A percentile compares a stretch with the other conserved stretches of the same genome.
These are phyloP conservation scores for Huiozyma naganishii DNA, from an alignment of 805 yeast species.

Conservation along the genomic window DNA sequence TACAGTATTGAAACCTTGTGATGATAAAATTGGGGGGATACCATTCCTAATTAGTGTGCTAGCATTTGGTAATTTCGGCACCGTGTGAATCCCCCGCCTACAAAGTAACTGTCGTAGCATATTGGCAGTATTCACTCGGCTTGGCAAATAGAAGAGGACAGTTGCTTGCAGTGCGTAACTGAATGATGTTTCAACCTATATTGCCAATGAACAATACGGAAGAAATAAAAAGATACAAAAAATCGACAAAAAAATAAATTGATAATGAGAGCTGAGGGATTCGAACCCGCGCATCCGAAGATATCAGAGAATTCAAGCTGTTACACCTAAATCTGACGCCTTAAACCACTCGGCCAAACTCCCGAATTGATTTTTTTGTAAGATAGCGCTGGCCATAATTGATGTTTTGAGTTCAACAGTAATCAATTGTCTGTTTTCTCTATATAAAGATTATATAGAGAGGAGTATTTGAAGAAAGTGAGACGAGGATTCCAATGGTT, in stretches of 20 bases:
- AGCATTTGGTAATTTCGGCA: constrained; percentile 20
- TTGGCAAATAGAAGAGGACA: too few species aligned
- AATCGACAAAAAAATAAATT: constrained; percentile 6
- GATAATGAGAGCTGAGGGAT: constrained; percentile 32
- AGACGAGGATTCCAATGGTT: too few species aligned
- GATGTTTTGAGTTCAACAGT: background rate
- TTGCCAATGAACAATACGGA: too few species aligned
- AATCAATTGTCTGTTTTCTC: background rate
- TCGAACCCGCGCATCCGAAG: constrained; percentile 38
- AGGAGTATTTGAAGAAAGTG: background rate
- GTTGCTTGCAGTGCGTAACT: too few species aligned
- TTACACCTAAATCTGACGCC: constrained; percentile 35
- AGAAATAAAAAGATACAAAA: background rate
- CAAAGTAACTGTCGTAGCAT: constrained; percentile 14
- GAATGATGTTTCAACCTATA: too few species aligned
- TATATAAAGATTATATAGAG: background rate
- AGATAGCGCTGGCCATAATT: background rate
- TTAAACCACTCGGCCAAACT: constrained; percentile 37
- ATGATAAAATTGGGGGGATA: constrained; percentile 22
- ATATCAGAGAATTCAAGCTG: constrained; percentile 30
- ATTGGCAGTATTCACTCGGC: background rate
- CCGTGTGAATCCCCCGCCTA: constrained; percentile 24
- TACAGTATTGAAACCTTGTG: constrained; percentile 53
- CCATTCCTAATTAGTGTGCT: constrained; percentile 14
- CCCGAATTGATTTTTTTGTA: constrained; percentile 11